Conservation (phyloP, 192 early-diverging fungal genomes). For the Gigaspora rosea region DNA sequence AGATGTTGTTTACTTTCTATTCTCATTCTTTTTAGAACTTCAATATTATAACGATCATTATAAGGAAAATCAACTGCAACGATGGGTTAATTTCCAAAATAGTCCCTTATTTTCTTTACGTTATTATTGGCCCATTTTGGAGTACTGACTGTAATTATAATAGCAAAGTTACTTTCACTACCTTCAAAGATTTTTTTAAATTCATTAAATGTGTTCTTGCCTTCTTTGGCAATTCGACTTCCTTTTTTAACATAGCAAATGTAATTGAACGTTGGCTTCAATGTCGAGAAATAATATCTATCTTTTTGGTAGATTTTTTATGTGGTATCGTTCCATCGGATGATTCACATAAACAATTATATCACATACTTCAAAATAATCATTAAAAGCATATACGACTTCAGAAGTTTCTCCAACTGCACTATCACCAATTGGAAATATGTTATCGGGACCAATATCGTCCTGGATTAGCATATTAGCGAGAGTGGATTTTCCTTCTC, state of each 20-base stretch:
- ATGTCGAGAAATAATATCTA: constrained; percentile 25
- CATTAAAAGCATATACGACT: background rate
- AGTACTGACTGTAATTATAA: constrained; percentile 32
- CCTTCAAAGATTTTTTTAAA: constrained; percentile 34
- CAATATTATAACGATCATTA: background rate
- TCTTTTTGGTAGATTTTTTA: background rate
- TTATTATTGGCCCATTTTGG: constrained; percentile 26
- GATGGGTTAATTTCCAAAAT: constrained; percentile 32
- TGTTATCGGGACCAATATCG: constrained; percentile 18
- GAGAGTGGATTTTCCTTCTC: background rate
- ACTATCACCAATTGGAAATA: constrained; percentile 11
- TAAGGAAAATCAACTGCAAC: constrained; percentile 30
- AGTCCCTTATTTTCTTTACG: background rate
- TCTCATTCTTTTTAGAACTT: too few species aligned
- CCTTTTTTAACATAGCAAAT: constrained; percentile 29
- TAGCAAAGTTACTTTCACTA: constrained; percentile 21
- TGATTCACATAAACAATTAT: constrained; percentile 33
- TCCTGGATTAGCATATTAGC: constrained; percentile 34
- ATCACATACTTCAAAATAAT: constrained; percentile 30
- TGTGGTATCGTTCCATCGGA: background rate
- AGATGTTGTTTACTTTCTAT: too few species aligned
- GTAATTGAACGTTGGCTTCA: too few species aligned
- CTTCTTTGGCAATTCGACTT: constrained; percentile 18
- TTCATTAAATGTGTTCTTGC: constrained; percentile 14
- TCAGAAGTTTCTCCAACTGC: constrained; percentile 26